Evolutionary conservation across 306 rosid species (phyloP), one percentile per base, ranked within the genome.

Genomic region (Medicago ruthenica): DNA sequence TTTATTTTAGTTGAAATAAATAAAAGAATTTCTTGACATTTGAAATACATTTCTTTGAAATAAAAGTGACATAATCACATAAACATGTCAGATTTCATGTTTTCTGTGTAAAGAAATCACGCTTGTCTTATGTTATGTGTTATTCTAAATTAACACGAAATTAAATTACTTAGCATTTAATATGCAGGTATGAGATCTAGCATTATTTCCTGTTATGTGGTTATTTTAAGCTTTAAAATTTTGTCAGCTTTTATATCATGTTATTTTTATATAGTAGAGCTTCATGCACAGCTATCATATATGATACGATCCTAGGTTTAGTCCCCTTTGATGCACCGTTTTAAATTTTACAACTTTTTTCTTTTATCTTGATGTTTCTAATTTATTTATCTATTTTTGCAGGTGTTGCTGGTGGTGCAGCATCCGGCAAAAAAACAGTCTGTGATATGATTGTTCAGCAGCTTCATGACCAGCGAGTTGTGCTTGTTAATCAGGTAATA

Each of bases 351-450:
- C 55, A 44, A n/a, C 45, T n/a, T 70, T 31, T 68, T 50, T 18
- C 20, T 27, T 41, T 60, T 71, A 45, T 68, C 77, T 67, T 27
- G 12, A 47, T 40, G 31, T 54, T 65, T 82, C 20, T 55, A 65
- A 57, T 72, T 20, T 66, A 44, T 71, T 74, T 54, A 22, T 65
- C 15, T 9, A 51, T 63, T 64, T 67, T 39, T 66, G 70, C 85
- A 96, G 99, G 99, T 81, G 99, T 96, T 83, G 92, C 96, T 79
- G 99, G 99, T 51, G 99, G 99, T 77, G 97, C 99, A 11, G 97
- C 99, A 70, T 96, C 99, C 42, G 99, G 99, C 59, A 96, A 92
- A 87, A 96, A 90, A 17, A 81, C 97, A 2, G 99, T 96, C 53
- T 96, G 99, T 82, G 96, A 96, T 83, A 84, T 92, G 98, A 96